Base-by-base conservation (phyloP, 2,329 filamentous ascomycete species). In the Botrytis paeoniae region DNA sequence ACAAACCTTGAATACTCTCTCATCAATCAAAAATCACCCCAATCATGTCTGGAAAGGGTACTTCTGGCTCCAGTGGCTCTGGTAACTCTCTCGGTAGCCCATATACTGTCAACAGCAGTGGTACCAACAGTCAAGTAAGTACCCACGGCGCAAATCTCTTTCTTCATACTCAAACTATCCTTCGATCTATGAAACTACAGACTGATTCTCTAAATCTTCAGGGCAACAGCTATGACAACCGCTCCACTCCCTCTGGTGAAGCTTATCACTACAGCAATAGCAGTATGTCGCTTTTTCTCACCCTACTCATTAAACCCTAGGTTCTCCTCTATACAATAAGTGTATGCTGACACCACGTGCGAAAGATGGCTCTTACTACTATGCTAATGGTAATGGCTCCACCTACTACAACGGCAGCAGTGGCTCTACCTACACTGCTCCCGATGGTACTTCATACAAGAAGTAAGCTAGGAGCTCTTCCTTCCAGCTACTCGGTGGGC, bases 181-280 rank as follows among this genome's bases (percentile, higher is more conserved):
- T 20, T 60, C 57, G 1, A 39, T 22, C 3, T 35, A n/a, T 2
- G 8, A 25, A 10, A 10, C 8, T 6, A 41, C 0, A 18, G 25
- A 69, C 43, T 72, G 5, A 73, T 37, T 45, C 20, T 60, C 37
- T 37, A 22, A 73, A 73, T 4, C 2, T 25, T 35, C 71, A 92
- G 89, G 90, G 91, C 75, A 92, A 92, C 82, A 87, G 89, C 83
- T 92, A 89, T 79, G 91, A 89, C 81, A 81, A 86, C 62, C 89
- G 90, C 48, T 88, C 90, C 82, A 91, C 92, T 62, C 78, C 78
- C 76, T 88, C 88, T 75, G 85, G 84, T 75, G 78, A 81, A 68
- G 88, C 86, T 12, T 91, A 90, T 80, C 90, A 92, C 80, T 93
- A 92, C 80, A 91, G 89, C 70, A 93, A 93, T 84, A 79, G 73